A percentile compares a stretch with the other conserved stretches of the same genome.
phyloP scores from a whole-genome alignment of 306 rosid species.

The Vigna reflexopilosa region DNA sequence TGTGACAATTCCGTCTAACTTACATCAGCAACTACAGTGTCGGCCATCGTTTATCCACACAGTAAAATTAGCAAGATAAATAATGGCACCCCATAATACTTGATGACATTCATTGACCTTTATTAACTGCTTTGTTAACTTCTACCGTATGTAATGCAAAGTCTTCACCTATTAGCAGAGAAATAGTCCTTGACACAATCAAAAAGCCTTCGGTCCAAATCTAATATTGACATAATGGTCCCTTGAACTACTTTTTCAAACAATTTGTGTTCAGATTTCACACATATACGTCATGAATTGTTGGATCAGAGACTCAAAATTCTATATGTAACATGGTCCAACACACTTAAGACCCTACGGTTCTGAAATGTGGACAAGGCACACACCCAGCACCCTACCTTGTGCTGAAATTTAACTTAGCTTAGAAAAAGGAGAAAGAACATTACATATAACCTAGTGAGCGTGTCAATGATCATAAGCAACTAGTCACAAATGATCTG shows the following conservation, averaged over 20 bases:
- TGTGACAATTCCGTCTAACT: conserved; percentile 52
- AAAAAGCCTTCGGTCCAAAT: conserved; percentile 24
- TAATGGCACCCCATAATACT: conserved; percentile 23
- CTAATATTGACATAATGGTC: conserved; percentile 30
- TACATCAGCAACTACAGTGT: conserved; percentile 30
- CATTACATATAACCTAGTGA: background rate
- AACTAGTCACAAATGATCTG: background rate
- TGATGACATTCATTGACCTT: background rate
- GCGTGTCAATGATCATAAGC: conserved; percentile 30
- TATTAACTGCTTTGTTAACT: background rate
- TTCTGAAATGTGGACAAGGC: background rate
- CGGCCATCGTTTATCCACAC: conserved; percentile 16
- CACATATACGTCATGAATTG: background rate
- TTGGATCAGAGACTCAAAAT: background rate
- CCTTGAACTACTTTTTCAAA: conserved; percentile 12
- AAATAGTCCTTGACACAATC: background rate
- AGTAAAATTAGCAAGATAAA: conserved; percentile 30
- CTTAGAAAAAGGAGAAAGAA: background rate
- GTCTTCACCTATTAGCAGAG: conserved; percentile 24
- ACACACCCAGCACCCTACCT: background rate
- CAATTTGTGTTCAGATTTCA: background rate
- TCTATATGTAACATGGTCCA: background rate
- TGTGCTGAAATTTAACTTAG: background rate
- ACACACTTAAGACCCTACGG: background rate
- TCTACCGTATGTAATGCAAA: conserved; percentile 6